A percentile compares a stretch with the other conserved stretches of the same genome.
phyloP scores from a whole-genome alignment of 176 grass and related monocot genomes.

The Dendrocalamus sinicus region DNA sequence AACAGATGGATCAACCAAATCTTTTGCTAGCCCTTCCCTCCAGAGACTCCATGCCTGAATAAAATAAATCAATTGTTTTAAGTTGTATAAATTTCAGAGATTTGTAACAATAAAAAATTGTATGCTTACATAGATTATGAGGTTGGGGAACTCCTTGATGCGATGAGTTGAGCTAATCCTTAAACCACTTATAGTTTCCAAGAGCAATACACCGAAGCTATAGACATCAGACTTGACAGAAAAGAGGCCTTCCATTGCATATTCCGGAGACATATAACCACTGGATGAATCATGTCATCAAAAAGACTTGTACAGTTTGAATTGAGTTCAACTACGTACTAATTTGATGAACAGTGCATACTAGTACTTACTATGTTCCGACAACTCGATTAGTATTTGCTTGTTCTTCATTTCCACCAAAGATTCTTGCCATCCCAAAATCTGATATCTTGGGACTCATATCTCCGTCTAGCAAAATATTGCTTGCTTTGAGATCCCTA shows the following conservation, averaged over 20 bases:
- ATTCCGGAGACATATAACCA: slow-evolving; percentile 75
- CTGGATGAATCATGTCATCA: slow-evolving; percentile 26
- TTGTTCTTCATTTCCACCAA: slow-evolving; percentile 65
- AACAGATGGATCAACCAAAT: no score
- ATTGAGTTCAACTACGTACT: not conserved
- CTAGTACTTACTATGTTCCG: slow-evolving; percentile 67
- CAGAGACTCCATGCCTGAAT: no score
- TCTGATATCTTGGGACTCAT: slow-evolving; percentile 67
- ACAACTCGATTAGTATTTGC: slow-evolving; percentile 60
- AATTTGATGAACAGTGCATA: not conserved
- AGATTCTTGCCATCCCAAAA: slow-evolving; percentile 76
- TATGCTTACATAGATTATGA: slow-evolving; percentile 61
- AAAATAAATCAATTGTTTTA: no score
- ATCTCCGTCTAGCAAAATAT: slow-evolving; percentile 60
- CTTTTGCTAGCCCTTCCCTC: no score
- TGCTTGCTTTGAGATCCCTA: slow-evolving; percentile 53
- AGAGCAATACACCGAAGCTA: slow-evolving; percentile 63
- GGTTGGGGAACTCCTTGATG: slow-evolving; percentile 53
- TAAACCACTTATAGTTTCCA: slow-evolving; percentile 65
- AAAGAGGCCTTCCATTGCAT: slow-evolving; percentile 59
- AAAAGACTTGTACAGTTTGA: not conserved
- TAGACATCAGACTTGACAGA: slow-evolving; percentile 73
- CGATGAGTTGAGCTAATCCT: slow-evolving; percentile 52
- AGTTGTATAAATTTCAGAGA: no score
- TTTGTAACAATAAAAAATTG: not conserved